These are phyloP conservation scores for Aspergillus latus DNA, from an alignment of 2,329 filamentous ascomycete genomes.

Conservation along the genomic window DNA sequence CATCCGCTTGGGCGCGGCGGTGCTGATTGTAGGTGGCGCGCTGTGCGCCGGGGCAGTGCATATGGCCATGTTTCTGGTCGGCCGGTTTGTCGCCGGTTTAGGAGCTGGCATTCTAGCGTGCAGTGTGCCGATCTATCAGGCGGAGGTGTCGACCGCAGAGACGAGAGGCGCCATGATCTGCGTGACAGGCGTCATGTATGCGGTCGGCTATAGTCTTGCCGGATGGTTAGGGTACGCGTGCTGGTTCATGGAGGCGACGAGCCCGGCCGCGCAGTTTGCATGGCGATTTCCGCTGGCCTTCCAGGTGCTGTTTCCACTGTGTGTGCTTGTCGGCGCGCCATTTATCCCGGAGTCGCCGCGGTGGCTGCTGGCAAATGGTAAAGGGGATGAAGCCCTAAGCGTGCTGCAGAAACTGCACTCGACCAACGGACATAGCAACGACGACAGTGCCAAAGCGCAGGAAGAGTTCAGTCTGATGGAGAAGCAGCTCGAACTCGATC, in stretches of 20 bases:
- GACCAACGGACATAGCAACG: neutral
- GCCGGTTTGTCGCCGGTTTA: neutral
- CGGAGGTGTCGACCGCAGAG: slow-evolving; percentile 41
- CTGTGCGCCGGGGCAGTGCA: neutral
- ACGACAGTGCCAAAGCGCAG: neutral
- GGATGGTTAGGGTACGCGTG: slow-evolving; percentile 45
- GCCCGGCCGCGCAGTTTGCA: slow-evolving; percentile 35
- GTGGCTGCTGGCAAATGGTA: neutral
- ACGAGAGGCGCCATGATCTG: slow-evolving; percentile 44
- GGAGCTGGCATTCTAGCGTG: neutral
- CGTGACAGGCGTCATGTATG: slow-evolving; percentile 45
- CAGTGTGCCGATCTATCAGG: slow-evolving; percentile 1
- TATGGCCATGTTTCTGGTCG: slow-evolving; percentile 9
- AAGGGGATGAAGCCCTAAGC: neutral
- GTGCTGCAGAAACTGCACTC: neutral
- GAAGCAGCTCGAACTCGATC: neutral
- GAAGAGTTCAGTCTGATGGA: slow-evolving; percentile 1
- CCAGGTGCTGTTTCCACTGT: neutral
- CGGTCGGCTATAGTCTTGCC: slow-evolving; percentile 42
- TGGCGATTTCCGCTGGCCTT: slow-evolving; percentile 38
- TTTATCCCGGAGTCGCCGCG: neutral
- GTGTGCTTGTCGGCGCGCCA: neutral
- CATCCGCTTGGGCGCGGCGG: slow-evolving; percentile 19
- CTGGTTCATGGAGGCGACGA: slow-evolving; percentile 37
- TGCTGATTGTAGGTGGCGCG: neutral